Evolutionary conservation across 208 protist species (phyloP).

Genomic region (Leishmania amazonensis): DNA sequence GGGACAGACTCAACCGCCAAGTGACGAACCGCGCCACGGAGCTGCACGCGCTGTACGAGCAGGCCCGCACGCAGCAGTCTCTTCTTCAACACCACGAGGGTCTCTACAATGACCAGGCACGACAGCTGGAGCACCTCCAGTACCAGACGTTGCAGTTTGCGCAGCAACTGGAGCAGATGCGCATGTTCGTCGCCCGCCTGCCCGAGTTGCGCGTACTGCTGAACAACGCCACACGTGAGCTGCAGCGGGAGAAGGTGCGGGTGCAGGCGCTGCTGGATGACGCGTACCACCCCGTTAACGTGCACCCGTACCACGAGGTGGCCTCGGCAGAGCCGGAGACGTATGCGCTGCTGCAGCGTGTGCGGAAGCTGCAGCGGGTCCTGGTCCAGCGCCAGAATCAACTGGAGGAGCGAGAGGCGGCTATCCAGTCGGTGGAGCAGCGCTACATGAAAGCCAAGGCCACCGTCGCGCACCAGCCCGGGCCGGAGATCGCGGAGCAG

Average conservation of each 20-base stretch:
- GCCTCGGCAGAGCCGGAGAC: constrained; percentile 95
- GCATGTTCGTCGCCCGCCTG: constrained; percentile 48
- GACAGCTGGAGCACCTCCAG: constrained; percentile 66
- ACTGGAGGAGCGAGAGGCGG: constrained; percentile 91
- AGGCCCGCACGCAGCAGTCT: constrained; percentile 95
- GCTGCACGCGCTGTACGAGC: constrained; percentile 96
- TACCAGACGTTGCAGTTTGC: constrained; percentile 51
- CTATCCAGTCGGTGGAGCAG: constrained; percentile 92
- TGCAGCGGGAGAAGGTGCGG: constrained; percentile 75
- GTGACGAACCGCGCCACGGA: constrained; percentile 96
- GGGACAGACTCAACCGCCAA: constrained; percentile 93
- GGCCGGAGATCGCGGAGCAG: constrained; percentile 96
- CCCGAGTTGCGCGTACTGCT: constrained; percentile 68
- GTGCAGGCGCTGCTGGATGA: constrained; percentile 94
- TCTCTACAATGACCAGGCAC: constrained; percentile 90
- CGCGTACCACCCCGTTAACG: constrained; percentile 95
- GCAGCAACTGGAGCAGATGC: constrained; percentile 56
- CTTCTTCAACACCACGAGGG: constrained; percentile 94
- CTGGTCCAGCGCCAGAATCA: constrained; percentile 95
- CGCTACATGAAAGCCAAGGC: constrained; percentile 95
- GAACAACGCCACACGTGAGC: constrained; percentile 67
- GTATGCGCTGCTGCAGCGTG: constrained; percentile 94
- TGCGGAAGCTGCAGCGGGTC: constrained; percentile 95
- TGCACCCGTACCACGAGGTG: constrained; percentile 96
- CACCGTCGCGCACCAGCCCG: constrained; percentile 93